Base-by-base conservation (phyloP, 176 grass and related monocot species). In the Themeda triandra region DNA sequence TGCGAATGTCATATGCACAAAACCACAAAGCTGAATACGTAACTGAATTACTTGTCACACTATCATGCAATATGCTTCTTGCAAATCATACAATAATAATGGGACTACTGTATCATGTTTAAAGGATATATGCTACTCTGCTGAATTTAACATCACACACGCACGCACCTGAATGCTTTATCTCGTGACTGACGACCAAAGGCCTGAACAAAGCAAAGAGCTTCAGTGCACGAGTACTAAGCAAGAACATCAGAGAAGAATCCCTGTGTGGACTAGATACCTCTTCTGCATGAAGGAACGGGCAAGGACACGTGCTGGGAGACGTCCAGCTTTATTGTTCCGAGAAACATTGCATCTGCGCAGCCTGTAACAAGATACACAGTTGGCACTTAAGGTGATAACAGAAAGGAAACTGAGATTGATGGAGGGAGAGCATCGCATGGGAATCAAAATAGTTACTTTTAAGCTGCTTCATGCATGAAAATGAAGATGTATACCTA, bases 271-370 rank as follows among this genome's bases (percentile, higher is more conserved):
- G 5, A 21, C 33, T n/a, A n/a, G 39, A 69, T 69, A 69, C 33
- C 66, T 69, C 33, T 69, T 69, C 66, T 3, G 73, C 73, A 75
- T 12, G 30, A 75, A 75, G 73, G 48, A 75, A 32, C 48, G 19
- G 19, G 73, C 48, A 21, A 75, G 17, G 9, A 54, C 46, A 56
- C 56, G 0, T 75, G 73, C 73, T 35, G 73, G 73, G 30, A 75
- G 53, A 19, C 5, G 10, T 1, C 28, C 73, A 33, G 8, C 19
- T 56, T 75, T 75, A 7, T 54, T 35, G 46, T n/a, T 75, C 8
- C 21, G 45, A 23, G 27, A 18, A 21, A 5, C 31, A 48, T 68
- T 68, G 65, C 8, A 40, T 25, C 21, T 37, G 23, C 31, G 4
- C 31, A 36, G 21, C 65, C 65, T 68, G 18, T 21, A 23, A 68